Evolutionary conservation across 169 alveolate species (phyloP).

Genomic region (Plasmodium knowlesi): DNA sequence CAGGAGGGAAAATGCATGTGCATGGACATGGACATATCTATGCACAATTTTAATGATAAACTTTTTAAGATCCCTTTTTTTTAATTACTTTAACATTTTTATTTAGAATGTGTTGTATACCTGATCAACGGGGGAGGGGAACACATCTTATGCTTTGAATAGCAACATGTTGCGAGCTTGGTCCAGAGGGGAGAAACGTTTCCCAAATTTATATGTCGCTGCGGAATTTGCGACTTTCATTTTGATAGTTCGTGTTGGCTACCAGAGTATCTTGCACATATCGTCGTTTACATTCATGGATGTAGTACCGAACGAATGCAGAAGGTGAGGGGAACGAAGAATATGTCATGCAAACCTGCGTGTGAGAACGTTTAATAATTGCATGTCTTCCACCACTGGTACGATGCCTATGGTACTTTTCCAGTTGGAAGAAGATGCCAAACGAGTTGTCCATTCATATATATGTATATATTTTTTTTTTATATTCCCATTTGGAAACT

Average conservation of each 20-base stretch:
- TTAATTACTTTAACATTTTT: constrained; percentile 29
- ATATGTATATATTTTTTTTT: not conserved
- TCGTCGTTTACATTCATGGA: not conserved
- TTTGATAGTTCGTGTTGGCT: not conserved
- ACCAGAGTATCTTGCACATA: not conserved
- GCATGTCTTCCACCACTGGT: not conserved
- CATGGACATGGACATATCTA: not conserved
- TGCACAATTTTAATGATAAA: constrained; percentile 48
- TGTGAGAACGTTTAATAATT: not conserved
- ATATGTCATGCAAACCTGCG: not conserved
- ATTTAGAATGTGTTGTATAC: not conserved
- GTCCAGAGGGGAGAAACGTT: not conserved
- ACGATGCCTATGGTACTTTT: not conserved
- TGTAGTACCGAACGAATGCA: not conserved
- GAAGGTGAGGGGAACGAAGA: not conserved
- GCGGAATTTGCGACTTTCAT: not conserved
- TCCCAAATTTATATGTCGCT: not conserved
- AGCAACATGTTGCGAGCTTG: not conserved
- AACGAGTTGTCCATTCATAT: not conserved
- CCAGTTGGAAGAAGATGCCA: not conserved
- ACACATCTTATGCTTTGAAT: not conserved
- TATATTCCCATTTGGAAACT: not conserved
- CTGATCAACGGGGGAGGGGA: not conserved
- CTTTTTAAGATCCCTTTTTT: constrained; percentile 31
- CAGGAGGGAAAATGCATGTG: not conserved